phyloP scores from a whole-genome alignment of 176 grass and related monocot species.

The Musa acuminata region DNA sequence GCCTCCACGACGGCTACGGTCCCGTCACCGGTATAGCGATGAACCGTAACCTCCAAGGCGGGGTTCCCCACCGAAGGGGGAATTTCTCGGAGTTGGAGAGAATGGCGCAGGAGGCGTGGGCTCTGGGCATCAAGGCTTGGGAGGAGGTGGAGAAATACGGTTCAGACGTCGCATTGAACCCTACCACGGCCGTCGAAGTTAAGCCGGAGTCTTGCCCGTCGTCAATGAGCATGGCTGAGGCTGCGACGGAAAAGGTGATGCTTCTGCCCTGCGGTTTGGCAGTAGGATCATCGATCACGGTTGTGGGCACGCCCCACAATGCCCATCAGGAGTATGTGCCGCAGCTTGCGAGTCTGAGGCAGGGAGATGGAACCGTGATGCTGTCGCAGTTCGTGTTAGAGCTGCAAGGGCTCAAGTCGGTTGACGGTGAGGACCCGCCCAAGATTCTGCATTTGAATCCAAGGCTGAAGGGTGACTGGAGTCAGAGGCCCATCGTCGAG shows the following conservation, averaged over 20 bases:
- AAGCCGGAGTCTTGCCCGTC: constrained; percentile 38
- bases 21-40: constrained; percentile 64
- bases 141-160: constrained; percentile 47
- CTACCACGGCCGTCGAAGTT: constrained; percentile 16
- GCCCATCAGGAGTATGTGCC: constrained; percentile 53
- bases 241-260: constrained; percentile 1
- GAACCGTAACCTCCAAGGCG: constrained; percentile 11
- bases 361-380: constrained; percentile 61
- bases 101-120: constrained; percentile 60
- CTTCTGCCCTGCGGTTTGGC: constrained; percentile 70
- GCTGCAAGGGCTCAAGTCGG: constrained; percentile 51
- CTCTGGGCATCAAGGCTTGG: constrained; percentile 51
- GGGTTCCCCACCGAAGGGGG: constrained; percentile 9
- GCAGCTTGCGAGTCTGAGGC: constrained; percentile 37
- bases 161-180: constrained; percentile 15
- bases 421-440: constrained; percentile 70
- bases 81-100: constrained; percentile 82
- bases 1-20: constrained; percentile 40
- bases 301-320: constrained; percentile 44
- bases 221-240: constrained; percentile 7
- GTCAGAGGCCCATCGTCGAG: constrained; percentile 59
- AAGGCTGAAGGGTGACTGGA: constrained; percentile 75
- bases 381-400: constrained; percentile 91
- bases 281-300: constrained; percentile 69
- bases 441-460: constrained; percentile 94